A percentile compares a stretch with the other conserved stretches of the same genome.
These are phyloP conservation scores for Tetrastigma voinierianum DNA, from an alignment of 164 flowering plant species.

Conservation along the genomic window DNA sequence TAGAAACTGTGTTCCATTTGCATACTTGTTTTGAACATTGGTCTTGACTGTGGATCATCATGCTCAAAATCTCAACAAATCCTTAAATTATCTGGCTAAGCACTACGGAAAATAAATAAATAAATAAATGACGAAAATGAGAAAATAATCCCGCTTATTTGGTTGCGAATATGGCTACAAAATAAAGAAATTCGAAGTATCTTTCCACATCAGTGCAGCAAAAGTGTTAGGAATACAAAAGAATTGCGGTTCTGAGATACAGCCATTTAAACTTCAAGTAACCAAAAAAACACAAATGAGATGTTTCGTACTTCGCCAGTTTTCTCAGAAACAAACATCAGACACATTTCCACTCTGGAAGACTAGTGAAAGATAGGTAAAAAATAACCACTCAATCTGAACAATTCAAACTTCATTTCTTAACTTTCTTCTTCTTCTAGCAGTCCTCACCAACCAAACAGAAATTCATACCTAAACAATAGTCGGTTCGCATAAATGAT, in stretches of 20 bases:
- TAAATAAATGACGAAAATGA: not conserved
- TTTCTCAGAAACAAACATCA: not conserved
- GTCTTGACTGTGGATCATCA: constrained; percentile 78
- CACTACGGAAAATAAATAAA: no score
- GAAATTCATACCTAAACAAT: constrained; percentile 56
- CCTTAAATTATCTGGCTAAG: constrained; percentile 79
- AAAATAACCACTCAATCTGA: not conserved
- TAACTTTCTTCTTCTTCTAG: no score
- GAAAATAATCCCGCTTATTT: not conserved
- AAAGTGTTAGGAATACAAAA: no score
- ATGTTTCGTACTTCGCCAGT: not conserved
- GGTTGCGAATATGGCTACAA: not conserved
- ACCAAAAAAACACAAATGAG: not conserved
- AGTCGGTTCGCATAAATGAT: constrained; percentile 57
- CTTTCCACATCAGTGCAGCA: no score
- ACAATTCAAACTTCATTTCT: no score
- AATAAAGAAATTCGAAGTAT: no score
- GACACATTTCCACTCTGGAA: no score
- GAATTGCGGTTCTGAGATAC: no score
- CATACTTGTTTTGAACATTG: constrained; percentile 92
- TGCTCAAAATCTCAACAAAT: constrained; percentile 85
- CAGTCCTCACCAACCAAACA: not conserved
- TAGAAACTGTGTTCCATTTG: constrained; percentile 74
- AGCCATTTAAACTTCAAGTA: not conserved
- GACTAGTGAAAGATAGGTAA: not conserved